Evolutionary conservation across 345 rosid species (phyloP).

Genomic region (Melaleuca quinquenervia): DNA sequence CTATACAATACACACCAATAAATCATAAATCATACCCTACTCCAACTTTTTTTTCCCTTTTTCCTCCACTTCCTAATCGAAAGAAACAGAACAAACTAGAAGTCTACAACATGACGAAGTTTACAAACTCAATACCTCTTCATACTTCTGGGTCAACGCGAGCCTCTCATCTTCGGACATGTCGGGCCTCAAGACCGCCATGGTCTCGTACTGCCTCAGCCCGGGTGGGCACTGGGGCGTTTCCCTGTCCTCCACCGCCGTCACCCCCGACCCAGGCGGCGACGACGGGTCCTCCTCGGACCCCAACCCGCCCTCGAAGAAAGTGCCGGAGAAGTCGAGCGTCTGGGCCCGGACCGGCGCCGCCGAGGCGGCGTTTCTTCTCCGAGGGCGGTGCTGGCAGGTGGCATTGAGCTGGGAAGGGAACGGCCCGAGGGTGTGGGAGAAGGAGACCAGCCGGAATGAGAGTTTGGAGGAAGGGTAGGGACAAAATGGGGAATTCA

Average conservation of each 20-base stretch:
- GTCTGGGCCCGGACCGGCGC: slow-evolving; percentile 42
- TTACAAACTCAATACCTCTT: slow-evolving; percentile 51
- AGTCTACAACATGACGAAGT: background rate
- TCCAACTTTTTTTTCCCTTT: background rate
- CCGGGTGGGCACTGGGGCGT: slow-evolving; percentile 92
- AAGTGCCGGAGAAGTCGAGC: slow-evolving; percentile 66
- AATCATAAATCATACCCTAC: background rate
- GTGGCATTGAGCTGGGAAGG: slow-evolving; percentile 11
- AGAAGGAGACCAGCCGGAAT: slow-evolving; percentile 31
- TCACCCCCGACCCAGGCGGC: slow-evolving; percentile 30
- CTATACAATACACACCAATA: background rate
- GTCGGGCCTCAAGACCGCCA: slow-evolving; percentile 86
- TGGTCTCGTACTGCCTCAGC: slow-evolving; percentile 74
- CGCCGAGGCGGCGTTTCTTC: background rate
- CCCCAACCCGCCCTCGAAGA: slow-evolving; percentile 61
- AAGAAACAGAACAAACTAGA: background rate
- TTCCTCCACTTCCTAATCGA: background rate
- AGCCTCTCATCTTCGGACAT: slow-evolving; percentile 94
- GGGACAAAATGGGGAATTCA: slow-evolving; percentile 21
- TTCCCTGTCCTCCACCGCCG: slow-evolving; percentile 64
- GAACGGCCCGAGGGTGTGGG: slow-evolving; percentile 27
- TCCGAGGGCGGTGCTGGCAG: background rate
- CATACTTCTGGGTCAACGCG: slow-evolving; percentile 85
- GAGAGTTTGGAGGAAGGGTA: slow-evolving; percentile 17
- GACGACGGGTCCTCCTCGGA: slow-evolving; percentile 58